phyloP scores from a whole-genome alignment of 192 early-diverging fungal species.

The Dissophora globulifera region DNA sequence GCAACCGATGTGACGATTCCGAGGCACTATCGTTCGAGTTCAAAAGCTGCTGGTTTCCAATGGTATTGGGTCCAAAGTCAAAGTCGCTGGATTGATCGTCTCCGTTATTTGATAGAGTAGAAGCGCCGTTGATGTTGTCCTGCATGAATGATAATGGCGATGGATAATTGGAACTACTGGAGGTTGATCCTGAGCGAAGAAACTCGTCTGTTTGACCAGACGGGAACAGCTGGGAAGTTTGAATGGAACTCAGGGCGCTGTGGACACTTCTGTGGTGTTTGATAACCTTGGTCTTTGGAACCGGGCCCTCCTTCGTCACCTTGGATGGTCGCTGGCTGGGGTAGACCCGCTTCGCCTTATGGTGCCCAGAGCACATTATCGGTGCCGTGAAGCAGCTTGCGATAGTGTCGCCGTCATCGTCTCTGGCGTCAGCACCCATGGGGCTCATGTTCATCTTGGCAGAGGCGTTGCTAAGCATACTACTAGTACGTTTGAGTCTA shows the following conservation, averaged over 20 bases:
- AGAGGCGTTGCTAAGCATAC: not conserved
- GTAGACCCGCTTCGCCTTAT: slow-evolving; percentile 42
- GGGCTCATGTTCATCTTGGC: slow-evolving; percentile 1
- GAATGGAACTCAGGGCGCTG: not conserved
- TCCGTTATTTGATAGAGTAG: slow-evolving; percentile 17
- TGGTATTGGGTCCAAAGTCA: slow-evolving; percentile 3
- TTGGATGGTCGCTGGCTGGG: slow-evolving; percentile 28
- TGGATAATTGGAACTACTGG: slow-evolving; percentile 18
- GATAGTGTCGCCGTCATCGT: slow-evolving; percentile 15
- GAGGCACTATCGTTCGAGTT: not conserved
- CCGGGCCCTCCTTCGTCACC: slow-evolving; percentile 10
- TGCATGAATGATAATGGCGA: slow-evolving; percentile 34
- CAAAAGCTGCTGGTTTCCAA: not conserved
- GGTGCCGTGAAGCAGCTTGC: slow-evolving; percentile 30
- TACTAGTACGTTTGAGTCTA: slow-evolving; percentile 26
- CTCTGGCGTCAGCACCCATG: not conserved
- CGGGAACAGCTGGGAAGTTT: not conserved
- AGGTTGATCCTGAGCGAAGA: slow-evolving; percentile 24
- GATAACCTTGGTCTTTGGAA: slow-evolving; percentile 26
- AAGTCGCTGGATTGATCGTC: slow-evolving; percentile 25
- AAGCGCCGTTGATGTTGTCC: slow-evolving; percentile 4
- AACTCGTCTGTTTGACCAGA: slow-evolving; percentile 4
- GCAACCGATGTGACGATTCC: not conserved
- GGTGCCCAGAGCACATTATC: slow-evolving; percentile 49
- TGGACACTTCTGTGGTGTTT: slow-evolving; percentile 30